phyloP scores from a whole-genome alignment of 1,139 yeast species.

The Pichiaceae sp. region DNA sequence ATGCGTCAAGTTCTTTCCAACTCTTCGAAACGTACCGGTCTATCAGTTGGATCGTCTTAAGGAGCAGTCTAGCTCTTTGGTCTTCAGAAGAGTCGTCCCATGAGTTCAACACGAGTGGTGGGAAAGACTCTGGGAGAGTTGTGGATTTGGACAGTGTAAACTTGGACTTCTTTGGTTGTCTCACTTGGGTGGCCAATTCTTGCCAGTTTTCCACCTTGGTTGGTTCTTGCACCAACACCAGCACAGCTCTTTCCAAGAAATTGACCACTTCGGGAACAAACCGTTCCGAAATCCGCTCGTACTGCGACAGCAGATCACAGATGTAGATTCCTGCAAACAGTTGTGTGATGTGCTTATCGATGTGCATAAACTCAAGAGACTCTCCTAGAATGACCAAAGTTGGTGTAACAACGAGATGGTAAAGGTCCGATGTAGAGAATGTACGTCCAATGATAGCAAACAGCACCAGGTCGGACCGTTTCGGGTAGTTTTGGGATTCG shows the following conservation, averaged over 20 bases:
- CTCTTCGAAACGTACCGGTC: slow-evolving; percentile 19
- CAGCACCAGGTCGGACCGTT: slow-evolving; percentile 51
- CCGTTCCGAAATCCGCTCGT: slow-evolving; percentile 75
- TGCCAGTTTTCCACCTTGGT: slow-evolving; percentile 15
- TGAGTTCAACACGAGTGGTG: slow-evolving; percentile 6
- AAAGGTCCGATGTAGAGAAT: slow-evolving; percentile 93
- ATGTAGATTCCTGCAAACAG: slow-evolving; percentile 47
- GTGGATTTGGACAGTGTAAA: slow-evolving; percentile 18
- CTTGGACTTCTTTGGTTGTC: slow-evolving; percentile 10
- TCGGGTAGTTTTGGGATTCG: slow-evolving; percentile 23
- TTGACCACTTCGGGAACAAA: slow-evolving; percentile 69
- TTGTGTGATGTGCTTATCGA: slow-evolving; percentile 26
- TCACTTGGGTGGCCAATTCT: slow-evolving; percentile 15
- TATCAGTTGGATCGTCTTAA: slow-evolving; percentile 10
- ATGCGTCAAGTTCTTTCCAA: slow-evolving; percentile 63
- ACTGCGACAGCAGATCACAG: slow-evolving; percentile 56
- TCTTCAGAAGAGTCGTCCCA: slow-evolving; percentile 4
- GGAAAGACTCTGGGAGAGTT: slow-evolving; percentile 7
- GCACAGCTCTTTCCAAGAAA: slow-evolving; percentile 48
- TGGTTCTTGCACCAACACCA: slow-evolving; percentile 39
- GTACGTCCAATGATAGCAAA: slow-evolving; percentile 66
- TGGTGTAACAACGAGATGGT: slow-evolving; percentile 86
- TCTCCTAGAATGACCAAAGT: slow-evolving; percentile 68
- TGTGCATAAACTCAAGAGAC: slow-evolving; percentile 44
- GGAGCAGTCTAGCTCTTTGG: slow-evolving; percentile 9